phyloP scores from a whole-genome alignment of 2,329 filamentous ascomycete genomes.

The Juglanconis oblonga region DNA sequence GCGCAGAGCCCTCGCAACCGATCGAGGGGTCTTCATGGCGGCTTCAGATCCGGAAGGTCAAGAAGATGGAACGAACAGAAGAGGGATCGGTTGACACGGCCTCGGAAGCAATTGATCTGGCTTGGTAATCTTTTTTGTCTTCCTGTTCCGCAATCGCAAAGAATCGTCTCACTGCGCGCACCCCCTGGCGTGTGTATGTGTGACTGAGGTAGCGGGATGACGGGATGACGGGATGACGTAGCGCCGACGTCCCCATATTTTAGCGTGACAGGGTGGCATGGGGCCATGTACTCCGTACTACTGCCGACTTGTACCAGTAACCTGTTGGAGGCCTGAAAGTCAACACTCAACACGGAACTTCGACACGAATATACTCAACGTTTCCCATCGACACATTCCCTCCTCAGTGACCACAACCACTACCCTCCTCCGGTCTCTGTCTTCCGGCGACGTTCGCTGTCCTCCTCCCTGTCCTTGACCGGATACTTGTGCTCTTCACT shows the following conservation, averaged over 20 bases:
- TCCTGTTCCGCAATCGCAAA: neutral
- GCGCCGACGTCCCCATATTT: neutral
- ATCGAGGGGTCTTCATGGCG: constrained; percentile 20
- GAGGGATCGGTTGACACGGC: neutral
- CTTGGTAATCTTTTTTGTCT: neutral
- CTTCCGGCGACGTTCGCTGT: no score
- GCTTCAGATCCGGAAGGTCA: constrained; percentile 11
- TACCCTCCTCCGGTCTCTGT: no score
- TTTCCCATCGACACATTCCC: no score
- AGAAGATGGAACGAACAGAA: neutral
- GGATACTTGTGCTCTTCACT: no score
- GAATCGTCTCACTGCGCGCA: neutral
- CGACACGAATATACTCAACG: no score
- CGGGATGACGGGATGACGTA: neutral
- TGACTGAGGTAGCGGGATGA: no score
- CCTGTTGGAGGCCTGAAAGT: no score
- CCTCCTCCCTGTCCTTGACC: no score
- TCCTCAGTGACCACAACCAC: no score
- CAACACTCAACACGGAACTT: no score
- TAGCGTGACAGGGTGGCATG: neutral
- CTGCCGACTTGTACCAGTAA: no score
- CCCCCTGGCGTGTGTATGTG: constrained; percentile 1
- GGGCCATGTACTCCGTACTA: neutral
- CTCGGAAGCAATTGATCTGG: neutral
- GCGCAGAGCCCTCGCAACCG: constrained; percentile 19